Conservation (phyloP, 2,329 filamentous ascomycete species). For the Penicillium vulpinum region DNA sequence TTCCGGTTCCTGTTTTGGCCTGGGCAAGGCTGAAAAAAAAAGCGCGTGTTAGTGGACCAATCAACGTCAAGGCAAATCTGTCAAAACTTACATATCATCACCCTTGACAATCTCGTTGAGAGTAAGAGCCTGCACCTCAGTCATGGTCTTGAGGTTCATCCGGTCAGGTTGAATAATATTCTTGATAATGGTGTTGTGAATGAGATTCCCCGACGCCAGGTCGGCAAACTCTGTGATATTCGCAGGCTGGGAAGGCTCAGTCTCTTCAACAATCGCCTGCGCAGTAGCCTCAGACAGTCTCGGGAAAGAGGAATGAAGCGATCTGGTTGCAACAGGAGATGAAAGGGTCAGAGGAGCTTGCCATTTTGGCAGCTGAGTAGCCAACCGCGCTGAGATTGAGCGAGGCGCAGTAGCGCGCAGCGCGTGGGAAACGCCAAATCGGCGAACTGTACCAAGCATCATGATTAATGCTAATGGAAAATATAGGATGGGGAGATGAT, state of each 20-base stretch:
- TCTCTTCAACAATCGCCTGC: conserved; percentile 22
- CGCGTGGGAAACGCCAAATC: conserved; percentile 39
- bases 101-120: conserved; percentile 79
- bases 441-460: conserved; percentile 44
- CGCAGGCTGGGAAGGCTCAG: conserved; percentile 10
- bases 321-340: conserved; percentile 22
- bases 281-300: conserved; percentile 28
- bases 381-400: conserved; percentile 28
- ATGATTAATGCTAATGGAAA: conserved; percentile 16
- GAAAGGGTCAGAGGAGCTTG: conserved; percentile 22
- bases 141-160: conserved; percentile 84
- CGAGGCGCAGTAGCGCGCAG: conserved; percentile 37
- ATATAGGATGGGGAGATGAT: conserved; percentile 6
- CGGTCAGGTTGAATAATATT: conserved; percentile 61
- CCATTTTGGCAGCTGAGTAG: conserved; percentile 31
- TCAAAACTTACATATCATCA: conserved; percentile 71
- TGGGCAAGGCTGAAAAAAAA: conserved; percentile 69
- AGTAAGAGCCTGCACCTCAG: conserved; percentile 82
- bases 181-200: conserved; percentile 65
- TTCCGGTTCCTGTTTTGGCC: conserved; percentile 95
- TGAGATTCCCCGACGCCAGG: conserved; percentile 41
- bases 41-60: conserved; percentile 16
- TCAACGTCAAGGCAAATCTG: not conserved
- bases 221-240: conserved; percentile 43
- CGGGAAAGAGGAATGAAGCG: conserved; percentile 34